These are phyloP conservation scores for Globisporangium carolinianum DNA, from an alignment of 352 stramenopile genomes.

Conservation along the genomic window DNA sequence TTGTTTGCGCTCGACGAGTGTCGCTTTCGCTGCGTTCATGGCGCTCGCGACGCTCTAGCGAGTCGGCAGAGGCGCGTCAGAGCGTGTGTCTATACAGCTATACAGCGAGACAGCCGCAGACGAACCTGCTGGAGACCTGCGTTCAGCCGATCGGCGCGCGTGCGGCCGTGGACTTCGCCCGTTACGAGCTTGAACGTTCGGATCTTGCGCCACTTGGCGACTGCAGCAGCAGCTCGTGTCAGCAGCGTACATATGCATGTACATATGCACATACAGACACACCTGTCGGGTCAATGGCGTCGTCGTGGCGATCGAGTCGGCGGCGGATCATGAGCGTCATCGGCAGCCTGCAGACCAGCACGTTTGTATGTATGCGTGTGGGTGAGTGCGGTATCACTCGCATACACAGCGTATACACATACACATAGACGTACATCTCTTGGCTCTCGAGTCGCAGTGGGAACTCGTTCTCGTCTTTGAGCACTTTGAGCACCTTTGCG, in stretches of 20 bases:
- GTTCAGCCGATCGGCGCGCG: constrained; percentile 51
- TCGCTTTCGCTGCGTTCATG: constrained; percentile 6
- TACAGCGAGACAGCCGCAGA: neutral
- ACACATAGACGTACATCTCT: constrained; percentile 43
- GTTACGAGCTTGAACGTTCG: constrained; percentile 60
- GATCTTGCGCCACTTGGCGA: constrained; percentile 68
- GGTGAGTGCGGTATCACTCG: neutral
- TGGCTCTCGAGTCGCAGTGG: constrained; percentile 59
- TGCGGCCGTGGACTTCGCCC: constrained; percentile 51
- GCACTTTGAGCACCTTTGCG: constrained; percentile 49
- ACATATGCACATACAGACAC: neutral
- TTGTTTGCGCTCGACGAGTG: neutral
- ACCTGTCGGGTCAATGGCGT: constrained; percentile 41
- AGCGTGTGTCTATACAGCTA: no score
- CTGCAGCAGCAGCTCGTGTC: constrained; percentile 14
- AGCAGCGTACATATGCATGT: neutral
- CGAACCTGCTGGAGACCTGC: constrained; percentile 38
- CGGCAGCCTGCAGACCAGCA: constrained; percentile 31
- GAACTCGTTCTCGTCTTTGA: constrained; percentile 38
- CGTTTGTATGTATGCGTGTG: neutral
- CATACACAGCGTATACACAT: neutral
- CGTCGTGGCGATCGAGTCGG: constrained; percentile 44
- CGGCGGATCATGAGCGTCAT: constrained; percentile 66
- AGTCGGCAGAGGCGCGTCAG: neutral
- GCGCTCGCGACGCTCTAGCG: constrained; percentile 11